phyloP scores from a whole-genome alignment of 2,329 filamentous ascomycete genomes.

The Lachnellula subtilissima region DNA sequence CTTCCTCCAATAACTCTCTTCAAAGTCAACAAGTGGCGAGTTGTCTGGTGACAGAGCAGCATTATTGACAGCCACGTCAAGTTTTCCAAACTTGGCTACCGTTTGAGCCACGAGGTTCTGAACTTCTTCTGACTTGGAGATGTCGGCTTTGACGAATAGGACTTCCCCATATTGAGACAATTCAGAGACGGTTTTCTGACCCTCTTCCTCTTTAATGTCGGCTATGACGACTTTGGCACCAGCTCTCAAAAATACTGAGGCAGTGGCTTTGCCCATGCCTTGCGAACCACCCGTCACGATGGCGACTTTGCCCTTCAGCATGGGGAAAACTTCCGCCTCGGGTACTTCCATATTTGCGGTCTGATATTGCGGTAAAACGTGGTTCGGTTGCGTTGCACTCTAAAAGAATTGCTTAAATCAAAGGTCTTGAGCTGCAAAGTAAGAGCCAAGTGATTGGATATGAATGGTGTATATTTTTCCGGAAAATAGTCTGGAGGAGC shows the following conservation, averaged over 20 bases:
- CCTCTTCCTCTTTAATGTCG: slow-evolving; percentile 33
- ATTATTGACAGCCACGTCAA: slow-evolving; percentile 51
- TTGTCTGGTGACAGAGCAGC: slow-evolving; percentile 30
- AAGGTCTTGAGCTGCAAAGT: not conserved
- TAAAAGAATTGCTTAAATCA: not conserved
- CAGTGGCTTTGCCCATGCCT: slow-evolving; percentile 37
- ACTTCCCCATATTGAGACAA: slow-evolving; percentile 25
- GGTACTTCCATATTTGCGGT: slow-evolving; percentile 3
- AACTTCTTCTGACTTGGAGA: slow-evolving; percentile 44
- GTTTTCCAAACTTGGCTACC: slow-evolving; percentile 43
- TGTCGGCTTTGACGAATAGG: slow-evolving; percentile 40
- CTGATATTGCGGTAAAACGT: not conserved
- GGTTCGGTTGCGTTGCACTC: not conserved
- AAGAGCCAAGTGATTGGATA: not conserved
- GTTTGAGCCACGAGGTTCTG: slow-evolving; percentile 45
- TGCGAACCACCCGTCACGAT: slow-evolving; percentile 13
- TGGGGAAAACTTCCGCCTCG: slow-evolving; percentile 5
- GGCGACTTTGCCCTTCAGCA: slow-evolving; percentile 13
- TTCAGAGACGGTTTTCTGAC: slow-evolving; percentile 29
- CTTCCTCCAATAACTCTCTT: slow-evolving; percentile 32
- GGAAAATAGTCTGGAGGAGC: too few species aligned
- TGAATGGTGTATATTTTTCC: not conserved
- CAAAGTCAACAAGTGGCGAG: slow-evolving; percentile 13
- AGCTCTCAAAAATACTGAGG: slow-evolving; percentile 34
- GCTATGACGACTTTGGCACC: slow-evolving; percentile 38